Conservation (phyloP, 2,329 filamentous ascomycete genomes). For the Grosmannia serpens region DNA sequence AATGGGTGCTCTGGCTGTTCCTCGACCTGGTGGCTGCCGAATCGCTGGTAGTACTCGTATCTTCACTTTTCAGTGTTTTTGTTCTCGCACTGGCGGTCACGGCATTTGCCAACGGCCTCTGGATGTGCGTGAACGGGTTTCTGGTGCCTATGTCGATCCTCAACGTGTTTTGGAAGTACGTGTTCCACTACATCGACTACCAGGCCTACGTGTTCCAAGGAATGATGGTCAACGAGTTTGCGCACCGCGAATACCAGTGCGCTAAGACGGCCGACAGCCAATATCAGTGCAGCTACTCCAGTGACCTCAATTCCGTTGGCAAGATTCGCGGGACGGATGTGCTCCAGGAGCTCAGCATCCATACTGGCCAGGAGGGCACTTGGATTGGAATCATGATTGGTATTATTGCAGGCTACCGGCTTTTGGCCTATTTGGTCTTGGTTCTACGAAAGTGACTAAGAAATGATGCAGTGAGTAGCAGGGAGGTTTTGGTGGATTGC, state of each 20-base stretch:
- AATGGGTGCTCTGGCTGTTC: constrained; percentile 75
- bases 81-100: constrained; percentile 69
- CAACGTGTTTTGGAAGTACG: constrained; percentile 78
- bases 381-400: constrained; percentile 69
- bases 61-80: constrained; percentile 64
- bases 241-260: constrained; percentile 51
- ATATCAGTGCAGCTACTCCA: constrained; percentile 63
- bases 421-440: constrained; percentile 7
- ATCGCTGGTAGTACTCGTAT: constrained; percentile 67
- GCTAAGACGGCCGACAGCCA: constrained; percentile 7
- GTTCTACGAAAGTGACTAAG: background rate
- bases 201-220: constrained; percentile 79
- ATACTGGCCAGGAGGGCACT: constrained; percentile 47
- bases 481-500: too few species aligned
- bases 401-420: constrained; percentile 62
- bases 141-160: constrained; percentile 60
- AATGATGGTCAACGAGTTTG: constrained; percentile 90
- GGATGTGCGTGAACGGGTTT: constrained; percentile 82
- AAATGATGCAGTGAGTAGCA: too few species aligned
- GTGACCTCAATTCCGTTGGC: constrained; percentile 50
- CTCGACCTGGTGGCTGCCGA: constrained; percentile 74
- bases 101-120: constrained; percentile 78
- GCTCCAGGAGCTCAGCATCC: constrained; percentile 58
- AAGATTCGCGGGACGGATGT: constrained; percentile 61
- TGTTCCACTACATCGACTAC: constrained; percentile 83